Evolutionary conservation across 2,329 filamentous ascomycete species (phyloP), one percentile per base, ranked within the genome.

Genomic region (Aspergillaceae sp.): DNA sequence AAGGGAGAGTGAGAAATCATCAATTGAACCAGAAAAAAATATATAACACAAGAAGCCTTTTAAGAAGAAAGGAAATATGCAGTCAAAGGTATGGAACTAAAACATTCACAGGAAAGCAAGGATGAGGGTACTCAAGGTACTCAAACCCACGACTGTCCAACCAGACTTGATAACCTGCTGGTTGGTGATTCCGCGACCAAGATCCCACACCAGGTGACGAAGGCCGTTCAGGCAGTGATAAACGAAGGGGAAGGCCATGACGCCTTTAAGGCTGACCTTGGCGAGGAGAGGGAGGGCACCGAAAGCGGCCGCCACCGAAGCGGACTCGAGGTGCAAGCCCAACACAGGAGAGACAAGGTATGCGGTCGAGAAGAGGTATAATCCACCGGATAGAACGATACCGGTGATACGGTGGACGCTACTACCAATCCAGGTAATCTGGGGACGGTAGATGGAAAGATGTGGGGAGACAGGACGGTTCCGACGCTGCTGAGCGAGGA

Each of bases 341-440:
- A 87, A 68, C 38, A 85, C 70, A 4, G 90, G 90, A 0, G 88
- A 83, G 54, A 79, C 79, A 51, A 95, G 83, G 76, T 96, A 96
- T 45, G 84, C 80, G 55, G 82, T 69, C 52, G 85, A 82, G 74
- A 87, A 95, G 65, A 80, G 68, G 77, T 96, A 96, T 52, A 94
- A 76, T 42, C 74, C 70, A 53, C 84, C 86, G 49, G 82, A 83
- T 56, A 94, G 77, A 49, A 76, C 68, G 62, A 77, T 71, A 60
- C 87, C 90, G n/a, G 87, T 91, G 72, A 95, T 81, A 61, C 90
- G 88, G 74, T 89, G 86, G 70, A 87, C 77, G 48, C 75, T 81
- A 57, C 82, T 83, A 56, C 77, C 76, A 68, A 87, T 83, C 84
- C 83, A 95, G 58, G 87, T 92, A 72, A 96, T 86, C 69, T 87